Percentiles rank a stretch among this genome's conserved stretches.
Conservation (phyloP, 345 rosid species). For the Microcos paniculata region DNA sequence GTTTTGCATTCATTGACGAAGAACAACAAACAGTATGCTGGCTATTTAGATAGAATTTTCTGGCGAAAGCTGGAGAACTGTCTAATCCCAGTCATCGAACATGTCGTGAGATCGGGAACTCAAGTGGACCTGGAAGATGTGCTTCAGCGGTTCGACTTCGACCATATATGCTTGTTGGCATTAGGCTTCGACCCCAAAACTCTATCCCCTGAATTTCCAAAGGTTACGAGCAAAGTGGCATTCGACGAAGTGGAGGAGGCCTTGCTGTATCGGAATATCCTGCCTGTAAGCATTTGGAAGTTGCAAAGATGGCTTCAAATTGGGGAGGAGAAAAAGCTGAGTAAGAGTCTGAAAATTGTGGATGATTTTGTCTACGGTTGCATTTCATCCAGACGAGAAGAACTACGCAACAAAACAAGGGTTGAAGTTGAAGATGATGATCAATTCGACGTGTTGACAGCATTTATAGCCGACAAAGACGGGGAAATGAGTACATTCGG, state of each 20-base stretch:
- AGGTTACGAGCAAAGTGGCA: slow-evolving; percentile 10
- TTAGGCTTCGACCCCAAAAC: slow-evolving; percentile 20
- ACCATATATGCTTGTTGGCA: slow-evolving; percentile 15
- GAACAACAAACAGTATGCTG: not conserved
- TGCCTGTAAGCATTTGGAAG: slow-evolving; percentile 17
- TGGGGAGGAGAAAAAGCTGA: slow-evolving; percentile 27
- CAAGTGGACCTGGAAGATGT: slow-evolving; percentile 31
- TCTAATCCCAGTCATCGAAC: slow-evolving; percentile 12
- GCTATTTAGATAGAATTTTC: not conserved
- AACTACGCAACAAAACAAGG: not conserved
- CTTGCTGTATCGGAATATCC: not conserved
- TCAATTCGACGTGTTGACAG: slow-evolving; percentile 22
- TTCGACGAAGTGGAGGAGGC: slow-evolving; percentile 21
- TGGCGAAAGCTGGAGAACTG: slow-evolving; percentile 7
- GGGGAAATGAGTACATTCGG: not conserved
- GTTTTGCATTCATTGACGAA: slow-evolving; percentile 7
- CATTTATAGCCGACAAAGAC: slow-evolving; percentile 14
- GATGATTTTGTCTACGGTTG: slow-evolving; percentile 15
- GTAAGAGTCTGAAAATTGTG: not conserved
- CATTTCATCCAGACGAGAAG: slow-evolving; percentile 12
- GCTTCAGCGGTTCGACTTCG: slow-evolving; percentile 26
- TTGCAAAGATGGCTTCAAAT: slow-evolving; percentile 22
- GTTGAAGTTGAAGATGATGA: not conserved
- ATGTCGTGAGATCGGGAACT: not conserved
- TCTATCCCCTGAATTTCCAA: slow-evolving; percentile 19